These are phyloP conservation scores for Agaricus subrufescens DNA, from an alignment of 768 basidiomycete species.

Conservation along the genomic window DNA sequence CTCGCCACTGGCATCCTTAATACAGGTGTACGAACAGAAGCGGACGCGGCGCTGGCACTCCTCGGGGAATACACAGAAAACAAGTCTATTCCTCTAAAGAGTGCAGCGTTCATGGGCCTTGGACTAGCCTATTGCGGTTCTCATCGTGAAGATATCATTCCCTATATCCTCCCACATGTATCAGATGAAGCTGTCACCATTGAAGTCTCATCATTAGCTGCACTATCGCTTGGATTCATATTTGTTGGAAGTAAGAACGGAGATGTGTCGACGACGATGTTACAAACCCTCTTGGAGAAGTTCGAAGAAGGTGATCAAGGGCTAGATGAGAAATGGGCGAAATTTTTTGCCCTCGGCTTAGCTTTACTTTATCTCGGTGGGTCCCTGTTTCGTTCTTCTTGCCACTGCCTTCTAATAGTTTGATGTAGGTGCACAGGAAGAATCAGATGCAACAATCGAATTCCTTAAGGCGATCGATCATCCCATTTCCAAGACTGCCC, in stretches of 20 bases:
- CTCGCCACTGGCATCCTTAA: constrained; percentile 93
- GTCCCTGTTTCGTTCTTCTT: constrained; percentile 14
- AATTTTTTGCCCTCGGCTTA: constrained; percentile 86
- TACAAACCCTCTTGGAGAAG: constrained; percentile 89
- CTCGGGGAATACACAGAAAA: constrained; percentile 88
- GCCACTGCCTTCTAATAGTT: background rate
- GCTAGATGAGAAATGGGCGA: constrained; percentile 90
- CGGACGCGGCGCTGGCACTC: constrained; percentile 88
- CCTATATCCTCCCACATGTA: constrained; percentile 74
- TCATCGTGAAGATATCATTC: constrained; percentile 79
- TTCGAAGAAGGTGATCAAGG: constrained; percentile 58
- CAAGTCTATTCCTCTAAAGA: constrained; percentile 78
- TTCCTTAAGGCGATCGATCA: constrained; percentile 92
- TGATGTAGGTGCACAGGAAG: constrained; percentile 78
- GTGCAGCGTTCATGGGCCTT: constrained; percentile 86
- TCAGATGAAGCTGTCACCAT: constrained; percentile 79
- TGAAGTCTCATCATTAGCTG: constrained; percentile 84
- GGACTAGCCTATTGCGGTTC: constrained; percentile 95
- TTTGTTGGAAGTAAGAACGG: constrained; percentile 95
- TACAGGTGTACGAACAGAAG: constrained; percentile 84
- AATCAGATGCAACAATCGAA: constrained; percentile 89
- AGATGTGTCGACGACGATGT: constrained; percentile 82
- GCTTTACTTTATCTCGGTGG: constrained; percentile 88
- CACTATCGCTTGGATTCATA: constrained; percentile 89
- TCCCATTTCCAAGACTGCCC: constrained; percentile 85